Evolutionary conservation across 2,329 filamentous ascomycete genomes (phyloP), one percentile per base, ranked within the genome.

Genomic region (Calonectria leucothoes): DNA sequence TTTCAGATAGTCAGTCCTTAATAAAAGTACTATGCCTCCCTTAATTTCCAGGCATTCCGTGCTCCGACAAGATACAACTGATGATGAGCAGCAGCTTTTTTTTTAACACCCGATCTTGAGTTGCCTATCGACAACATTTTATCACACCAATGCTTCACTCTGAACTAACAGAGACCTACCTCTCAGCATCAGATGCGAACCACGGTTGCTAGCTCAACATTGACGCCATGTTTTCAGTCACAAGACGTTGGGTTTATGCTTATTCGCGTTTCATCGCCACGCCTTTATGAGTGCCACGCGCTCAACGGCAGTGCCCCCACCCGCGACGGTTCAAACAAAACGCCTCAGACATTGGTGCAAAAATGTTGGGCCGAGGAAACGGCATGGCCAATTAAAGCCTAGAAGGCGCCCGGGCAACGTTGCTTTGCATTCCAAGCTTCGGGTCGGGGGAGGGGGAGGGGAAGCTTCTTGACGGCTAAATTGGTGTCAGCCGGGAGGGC

Each of bases 1-100:
- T 61, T 35, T 64, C 48, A 72, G 70, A 72, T 64, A 72, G 70
- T 68, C 65, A 29, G 55, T 63, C 57, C 27, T 72, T 63, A 72
- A 72, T 72, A 64, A 72, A 64, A 68, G 70, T 71, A 68, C 45
- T 63, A 31, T 35, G 11, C 65, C 63, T 35, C 37, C 55, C 55
- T 59, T 49, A 25, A 42, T n/a, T n/a, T n/a, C n/a, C n/a, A n/a
- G n/a, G n/a, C n/a, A n/a, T n/a, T n/a, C n/a, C n/a, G n/a, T n/a
- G n/a, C n/a, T n/a, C n/a, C n/a, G n/a, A n/a, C n/a, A n/a, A n/a
- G n/a, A n/a, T n/a, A n/a, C n/a, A n/a, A n/a, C n/a, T n/a, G n/a
- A 45, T 45, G 42, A 45, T 23, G 42, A 45, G 42, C n/a, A 20
- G 7, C 42, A 45, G 17, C n/a, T n/a, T n/a, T 45, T n/a, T 10